Evolutionary conservation across 768 basidiomycete species (phyloP).

Genomic region (Dictyophora rubrovolvata): DNA sequence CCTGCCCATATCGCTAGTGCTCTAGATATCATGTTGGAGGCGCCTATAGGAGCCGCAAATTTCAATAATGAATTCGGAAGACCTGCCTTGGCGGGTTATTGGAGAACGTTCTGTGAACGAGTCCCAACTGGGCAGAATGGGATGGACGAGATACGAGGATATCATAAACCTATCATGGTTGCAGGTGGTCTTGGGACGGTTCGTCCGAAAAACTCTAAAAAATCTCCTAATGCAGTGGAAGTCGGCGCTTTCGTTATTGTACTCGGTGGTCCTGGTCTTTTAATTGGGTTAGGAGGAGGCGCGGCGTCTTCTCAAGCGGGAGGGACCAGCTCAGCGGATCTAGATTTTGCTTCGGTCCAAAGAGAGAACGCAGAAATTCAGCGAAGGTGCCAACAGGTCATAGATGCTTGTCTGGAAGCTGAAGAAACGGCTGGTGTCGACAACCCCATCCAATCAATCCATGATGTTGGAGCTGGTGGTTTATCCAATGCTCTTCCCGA

Average conservation of each 20-base stretch:
- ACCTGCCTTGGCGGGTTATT: conserved; percentile 87
- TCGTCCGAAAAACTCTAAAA: conserved; percentile 70
- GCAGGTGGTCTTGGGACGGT: conserved; percentile 96
- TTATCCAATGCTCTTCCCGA: conserved; percentile 95
- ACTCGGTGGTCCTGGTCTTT: conserved; percentile 88
- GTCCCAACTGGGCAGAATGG: conserved; percentile 44
- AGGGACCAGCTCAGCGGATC: conserved; percentile 80
- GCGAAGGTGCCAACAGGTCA: conserved; percentile 92
- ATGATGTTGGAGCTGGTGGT: conserved; percentile 97
- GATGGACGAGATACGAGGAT: conserved; percentile 69
- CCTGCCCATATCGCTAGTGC: conserved; percentile 88
- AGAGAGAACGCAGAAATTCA: conserved; percentile 99
- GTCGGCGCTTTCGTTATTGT: conserved; percentile 85
- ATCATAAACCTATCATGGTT: conserved; percentile 99
- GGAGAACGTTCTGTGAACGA: conserved; percentile 85
- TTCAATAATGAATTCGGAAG: conserved; percentile 99
- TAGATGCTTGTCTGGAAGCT: conserved; percentile 74
- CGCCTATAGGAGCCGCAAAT: conserved; percentile 85
- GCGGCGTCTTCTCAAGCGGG: conserved; percentile 92
- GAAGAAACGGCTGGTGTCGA: conserved; percentile 23
- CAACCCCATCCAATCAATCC: conserved; percentile 90
- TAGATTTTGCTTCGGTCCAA: conserved; percentile 97
- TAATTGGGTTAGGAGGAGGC: conserved; percentile 95
- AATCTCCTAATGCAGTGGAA: conserved; percentile 49
- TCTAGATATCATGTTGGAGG: conserved; percentile 95